These are phyloP conservation scores for Ogataea corticis DNA, from an alignment of 805 yeast species.

Conservation along the genomic window DNA sequence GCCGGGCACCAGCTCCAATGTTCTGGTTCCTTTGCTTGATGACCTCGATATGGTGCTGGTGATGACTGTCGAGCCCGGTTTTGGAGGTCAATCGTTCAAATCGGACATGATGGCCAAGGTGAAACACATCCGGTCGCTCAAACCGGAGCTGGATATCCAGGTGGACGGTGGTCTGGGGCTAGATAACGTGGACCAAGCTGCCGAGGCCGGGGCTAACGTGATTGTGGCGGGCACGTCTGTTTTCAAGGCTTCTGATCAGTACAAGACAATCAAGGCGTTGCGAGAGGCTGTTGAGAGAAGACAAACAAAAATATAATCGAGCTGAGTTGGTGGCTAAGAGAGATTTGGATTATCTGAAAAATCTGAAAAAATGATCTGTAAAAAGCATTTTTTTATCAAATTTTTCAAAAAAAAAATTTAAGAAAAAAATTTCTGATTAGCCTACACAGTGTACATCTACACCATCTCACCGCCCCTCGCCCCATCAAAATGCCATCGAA, in stretches of 20 bases:
- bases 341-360: constrained; percentile 7
- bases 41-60: constrained; percentile 88
- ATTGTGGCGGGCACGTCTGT: constrained; percentile 98
- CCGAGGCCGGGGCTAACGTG: constrained; percentile 96
- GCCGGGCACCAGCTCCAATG: constrained; percentile 91
- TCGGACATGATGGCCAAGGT: constrained; percentile 96
- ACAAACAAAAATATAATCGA: neutral
- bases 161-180: constrained; percentile 97
- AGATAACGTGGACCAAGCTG: constrained; percentile 83
- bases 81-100: constrained; percentile 98
- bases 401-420: neutral
- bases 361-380: neutral
- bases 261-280: constrained; percentile 66
- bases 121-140: constrained; percentile 66
- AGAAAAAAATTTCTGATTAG: neutral
- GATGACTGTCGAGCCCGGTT: constrained; percentile 99
- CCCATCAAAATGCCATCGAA: constrained; percentile 65
- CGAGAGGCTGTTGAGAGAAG: constrained; percentile 53
- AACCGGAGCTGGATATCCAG: constrained; percentile 83
- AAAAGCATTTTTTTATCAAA: constrained; percentile 1
- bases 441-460: neutral
- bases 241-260: constrained; percentile 79
- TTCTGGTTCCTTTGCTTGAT: constrained; percentile 70
- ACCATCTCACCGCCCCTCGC: neutral
- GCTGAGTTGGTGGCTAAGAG: constrained; percentile 1